Conservation (phyloP, 805 yeast species). For the Kazachstania psychrophila region DNA sequence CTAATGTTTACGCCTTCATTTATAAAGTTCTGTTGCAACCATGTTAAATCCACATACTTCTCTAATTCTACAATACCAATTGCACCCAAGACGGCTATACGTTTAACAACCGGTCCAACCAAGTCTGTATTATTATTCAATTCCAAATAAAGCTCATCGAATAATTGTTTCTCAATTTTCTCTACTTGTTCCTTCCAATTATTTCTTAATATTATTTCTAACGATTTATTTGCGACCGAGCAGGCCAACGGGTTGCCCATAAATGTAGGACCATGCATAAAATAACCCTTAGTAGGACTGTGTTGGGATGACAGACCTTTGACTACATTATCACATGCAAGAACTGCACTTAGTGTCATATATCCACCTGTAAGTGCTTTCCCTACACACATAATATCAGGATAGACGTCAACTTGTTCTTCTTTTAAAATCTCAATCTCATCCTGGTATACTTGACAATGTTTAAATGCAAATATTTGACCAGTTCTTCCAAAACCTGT, state of each 20-base stretch:
- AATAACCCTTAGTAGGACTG: slow-evolving; percentile 16
- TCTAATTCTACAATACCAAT: slow-evolving; percentile 19
- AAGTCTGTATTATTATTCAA: slow-evolving; percentile 3
- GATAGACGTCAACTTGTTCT: slow-evolving; percentile 14
- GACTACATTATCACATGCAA: slow-evolving; percentile 13
- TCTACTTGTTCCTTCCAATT: slow-evolving; percentile 16
- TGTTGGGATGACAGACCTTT: slow-evolving; percentile 13
- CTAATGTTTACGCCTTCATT: slow-evolving; percentile 16
- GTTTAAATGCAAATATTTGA: slow-evolving; percentile 31
- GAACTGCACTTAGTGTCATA: slow-evolving; percentile 19
- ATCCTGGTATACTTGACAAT: slow-evolving; percentile 16
- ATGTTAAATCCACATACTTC: slow-evolving; percentile 11
- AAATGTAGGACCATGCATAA: slow-evolving; percentile 28
- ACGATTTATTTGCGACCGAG: slow-evolving; percentile 16
- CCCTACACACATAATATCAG: slow-evolving; percentile 23
- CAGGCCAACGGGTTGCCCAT: slow-evolving; percentile 26
- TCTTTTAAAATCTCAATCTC: slow-evolving; percentile 5
- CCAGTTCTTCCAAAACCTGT: slow-evolving; percentile 33
- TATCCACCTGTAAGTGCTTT: slow-evolving; percentile 26
- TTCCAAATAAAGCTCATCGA: slow-evolving; percentile 11
- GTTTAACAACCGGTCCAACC: slow-evolving; percentile 9
- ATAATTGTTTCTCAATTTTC: slow-evolving; percentile 14
- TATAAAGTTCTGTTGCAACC: slow-evolving; percentile 17
- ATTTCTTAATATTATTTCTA: slow-evolving; percentile 19
- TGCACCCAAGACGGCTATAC: slow-evolving; percentile 18